Evolutionary conservation across 306 rosid species (phyloP).

Genomic region (Quercus mongolica): DNA sequence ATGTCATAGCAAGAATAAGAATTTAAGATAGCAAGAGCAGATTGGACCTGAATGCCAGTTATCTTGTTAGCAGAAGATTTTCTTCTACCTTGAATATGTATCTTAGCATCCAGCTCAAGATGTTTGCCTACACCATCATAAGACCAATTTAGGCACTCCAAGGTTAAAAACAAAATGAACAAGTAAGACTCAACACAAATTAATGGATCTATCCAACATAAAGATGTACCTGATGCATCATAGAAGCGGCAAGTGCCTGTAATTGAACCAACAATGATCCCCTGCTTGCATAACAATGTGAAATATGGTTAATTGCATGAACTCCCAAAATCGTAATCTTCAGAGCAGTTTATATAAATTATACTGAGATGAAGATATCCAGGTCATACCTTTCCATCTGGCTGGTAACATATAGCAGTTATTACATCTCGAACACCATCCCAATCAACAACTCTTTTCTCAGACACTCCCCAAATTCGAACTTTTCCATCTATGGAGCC

Average conservation of each 20-base stretch:
- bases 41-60: conserved; percentile 84
- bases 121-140: conserved; percentile 48
- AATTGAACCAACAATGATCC: conserved; percentile 69
- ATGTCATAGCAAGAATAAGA: neutral
- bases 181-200: neutral
- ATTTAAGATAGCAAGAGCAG: conserved; percentile 11
- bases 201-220: neutral
- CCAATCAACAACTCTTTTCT: conserved; percentile 91
- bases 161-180: neutral
- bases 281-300: conserved; percentile 45
- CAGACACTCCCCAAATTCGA: conserved; percentile 73
- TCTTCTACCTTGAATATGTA: conserved; percentile 48
- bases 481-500: conserved; percentile 93
- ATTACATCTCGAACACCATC: conserved; percentile 66
- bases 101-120: conserved; percentile 45
- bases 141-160: conserved; percentile 30
- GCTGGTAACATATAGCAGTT: conserved; percentile 74
- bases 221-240: conserved; percentile 59
- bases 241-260: conserved; percentile 71
- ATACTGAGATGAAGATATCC: conserved; percentile 2
- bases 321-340: neutral
- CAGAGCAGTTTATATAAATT: neutral
- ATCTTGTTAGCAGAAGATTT: conserved; percentile 66
- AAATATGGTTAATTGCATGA: conserved; percentile 10
- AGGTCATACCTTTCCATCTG: conserved; percentile 70